These are phyloP conservation scores for Scorias spongiosa DNA, from an alignment of 2,329 filamentous ascomycete species.

Conservation along the genomic window DNA sequence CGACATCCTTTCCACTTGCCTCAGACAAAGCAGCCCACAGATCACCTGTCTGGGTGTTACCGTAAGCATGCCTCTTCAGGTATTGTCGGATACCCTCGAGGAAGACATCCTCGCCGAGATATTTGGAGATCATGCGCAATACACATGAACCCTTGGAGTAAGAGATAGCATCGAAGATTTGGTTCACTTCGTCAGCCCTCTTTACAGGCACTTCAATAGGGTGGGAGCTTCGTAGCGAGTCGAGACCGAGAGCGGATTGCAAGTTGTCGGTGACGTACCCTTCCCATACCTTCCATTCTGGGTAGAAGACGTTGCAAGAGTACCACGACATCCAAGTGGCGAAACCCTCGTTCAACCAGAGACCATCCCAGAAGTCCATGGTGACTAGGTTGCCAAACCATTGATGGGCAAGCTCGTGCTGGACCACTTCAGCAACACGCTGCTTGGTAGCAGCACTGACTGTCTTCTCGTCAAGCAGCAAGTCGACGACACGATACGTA, in stretches of 20 bases:
- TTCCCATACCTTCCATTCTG: constrained; percentile 97
- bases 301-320: constrained; percentile 86
- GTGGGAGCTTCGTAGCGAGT: constrained; percentile 86
- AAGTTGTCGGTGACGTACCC: constrained; percentile 87
- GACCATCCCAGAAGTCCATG: constrained; percentile 96
- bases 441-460: constrained; percentile 82
- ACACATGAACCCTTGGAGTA: constrained; percentile 96
- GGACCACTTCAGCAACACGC: constrained; percentile 84
- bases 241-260: constrained; percentile 71
- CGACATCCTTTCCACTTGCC: constrained; percentile 80
- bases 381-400: constrained; percentile 98
- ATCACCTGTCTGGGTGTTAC: constrained; percentile 82
- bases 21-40: constrained; percentile 78
- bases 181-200: constrained; percentile 88
- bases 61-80: constrained; percentile 91
- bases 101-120: constrained; percentile 82
- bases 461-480: constrained; percentile 82
- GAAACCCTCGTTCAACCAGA: constrained; percentile 92
- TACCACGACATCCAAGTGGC: constrained; percentile 91
- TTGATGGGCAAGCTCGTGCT: constrained; percentile 93
- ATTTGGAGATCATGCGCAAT: constrained; percentile 91
- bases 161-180: constrained; percentile 95
- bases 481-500: constrained; percentile 83
- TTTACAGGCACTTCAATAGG: constrained; percentile 95
- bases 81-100: constrained; percentile 83